Conservation (phyloP, 2,329 filamentous ascomycete species). For the Dothistroma pini region DNA sequence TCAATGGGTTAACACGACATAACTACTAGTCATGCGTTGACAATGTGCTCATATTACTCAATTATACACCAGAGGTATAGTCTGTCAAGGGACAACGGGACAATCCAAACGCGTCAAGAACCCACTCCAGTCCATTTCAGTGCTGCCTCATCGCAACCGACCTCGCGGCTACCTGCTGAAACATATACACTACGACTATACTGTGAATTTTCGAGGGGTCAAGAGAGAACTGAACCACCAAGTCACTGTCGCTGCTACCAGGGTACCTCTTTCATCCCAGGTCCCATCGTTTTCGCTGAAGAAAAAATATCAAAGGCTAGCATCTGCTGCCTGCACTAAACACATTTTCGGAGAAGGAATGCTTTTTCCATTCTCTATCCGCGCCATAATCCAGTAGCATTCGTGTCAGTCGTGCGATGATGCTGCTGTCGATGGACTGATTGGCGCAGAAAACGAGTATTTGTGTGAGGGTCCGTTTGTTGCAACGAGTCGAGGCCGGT, state of each 20-base stretch:
- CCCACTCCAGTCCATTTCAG: not conserved
- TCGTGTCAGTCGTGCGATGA: not conserved
- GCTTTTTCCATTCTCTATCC: slow-evolving; percentile 6
- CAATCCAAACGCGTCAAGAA: not conserved
- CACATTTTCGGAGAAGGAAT: not conserved
- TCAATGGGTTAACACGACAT: not conserved
- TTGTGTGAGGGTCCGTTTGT: not conserved
- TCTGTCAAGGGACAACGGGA: not conserved
- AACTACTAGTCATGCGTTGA: not conserved
- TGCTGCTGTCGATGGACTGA: slow-evolving; percentile 7
- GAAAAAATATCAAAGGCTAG: slow-evolving; percentile 1
- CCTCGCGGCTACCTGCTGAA: not conserved
- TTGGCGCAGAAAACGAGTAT: not conserved
- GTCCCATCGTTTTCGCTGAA: not conserved
- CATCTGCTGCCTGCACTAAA: not conserved
- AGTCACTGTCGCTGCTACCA: slow-evolving; percentile 1
- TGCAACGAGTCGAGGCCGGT: not conserved
- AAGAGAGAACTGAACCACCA: slow-evolving; percentile 1
- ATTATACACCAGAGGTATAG: not conserved
- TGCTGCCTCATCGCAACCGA: not conserved
- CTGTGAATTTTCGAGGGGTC: not conserved
- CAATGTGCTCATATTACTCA: not conserved
- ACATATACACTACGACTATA: slow-evolving; percentile 9
- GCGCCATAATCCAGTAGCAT: not conserved
- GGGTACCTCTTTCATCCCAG: slow-evolving; percentile 5